Evolutionary conservation across 1,284 basidiomycete genomes (phyloP).

Genomic region (Athelia sp.): DNA sequence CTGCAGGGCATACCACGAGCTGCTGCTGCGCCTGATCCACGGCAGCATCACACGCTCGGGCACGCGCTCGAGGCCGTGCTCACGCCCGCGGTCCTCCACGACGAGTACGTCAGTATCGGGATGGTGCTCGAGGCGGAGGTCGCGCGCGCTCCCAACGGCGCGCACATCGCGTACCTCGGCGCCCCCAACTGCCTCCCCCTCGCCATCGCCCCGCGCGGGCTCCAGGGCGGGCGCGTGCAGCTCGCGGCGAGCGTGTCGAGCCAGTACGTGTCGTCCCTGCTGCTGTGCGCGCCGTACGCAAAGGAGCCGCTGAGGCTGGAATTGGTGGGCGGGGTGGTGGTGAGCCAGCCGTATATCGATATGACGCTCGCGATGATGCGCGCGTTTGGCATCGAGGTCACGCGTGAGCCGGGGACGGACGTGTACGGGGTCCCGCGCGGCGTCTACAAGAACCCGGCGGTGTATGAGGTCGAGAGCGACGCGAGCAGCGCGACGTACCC

Average conservation of each 20-base stretch:
- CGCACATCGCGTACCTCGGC: slow-evolving; percentile 76
- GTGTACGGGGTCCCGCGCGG: slow-evolving; percentile 88
- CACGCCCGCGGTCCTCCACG: slow-evolving; percentile 88
- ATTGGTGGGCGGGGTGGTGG: slow-evolving; percentile 89
- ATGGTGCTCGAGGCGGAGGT: slow-evolving; percentile 95
- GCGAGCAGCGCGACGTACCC: slow-evolving; percentile 97
- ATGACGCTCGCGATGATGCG: slow-evolving; percentile 99
- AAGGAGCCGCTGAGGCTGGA: slow-evolving; percentile 78
- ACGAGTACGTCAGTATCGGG: slow-evolving; percentile 89
- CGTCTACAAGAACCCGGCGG: slow-evolving; percentile 72
- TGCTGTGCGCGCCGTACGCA: slow-evolving; percentile 96
- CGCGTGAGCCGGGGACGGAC: slow-evolving; percentile 72
- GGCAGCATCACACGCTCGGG: slow-evolving; percentile 93
- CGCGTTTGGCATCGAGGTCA: slow-evolving; percentile 85
- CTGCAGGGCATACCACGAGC: slow-evolving; percentile 70
- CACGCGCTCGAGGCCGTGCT: slow-evolving; percentile 95
- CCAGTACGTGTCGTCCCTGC: slow-evolving; percentile 97
- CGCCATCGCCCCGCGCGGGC: slow-evolving; percentile 78
- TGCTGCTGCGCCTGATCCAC: slow-evolving; percentile 79
- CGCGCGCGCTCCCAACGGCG: slow-evolving; percentile 83
- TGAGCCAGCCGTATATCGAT: slow-evolving; percentile 99
- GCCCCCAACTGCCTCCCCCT: slow-evolving; percentile 86
- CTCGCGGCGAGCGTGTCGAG: slow-evolving; percentile 94
- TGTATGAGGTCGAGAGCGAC: slow-evolving; percentile 93
- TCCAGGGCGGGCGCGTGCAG: slow-evolving; percentile 80